These are phyloP conservation scores for Combretum micranthum DNA, from an alignment of 345 rosid genomes.

Conservation along the genomic window DNA sequence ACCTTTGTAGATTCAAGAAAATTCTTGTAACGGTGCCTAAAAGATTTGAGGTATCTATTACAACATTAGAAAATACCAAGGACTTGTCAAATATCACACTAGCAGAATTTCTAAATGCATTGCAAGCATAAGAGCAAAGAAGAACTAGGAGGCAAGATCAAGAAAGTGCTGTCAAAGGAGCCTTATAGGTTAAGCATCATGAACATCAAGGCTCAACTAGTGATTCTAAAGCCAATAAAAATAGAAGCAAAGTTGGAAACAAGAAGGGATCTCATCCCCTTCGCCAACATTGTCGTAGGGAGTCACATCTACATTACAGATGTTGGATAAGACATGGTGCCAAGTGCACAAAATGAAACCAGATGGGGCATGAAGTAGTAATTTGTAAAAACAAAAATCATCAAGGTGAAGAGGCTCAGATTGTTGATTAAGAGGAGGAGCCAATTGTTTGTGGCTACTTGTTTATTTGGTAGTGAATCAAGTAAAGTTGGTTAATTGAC, in stretches of 20 bases:
- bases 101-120: not conserved
- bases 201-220: too few species aligned
- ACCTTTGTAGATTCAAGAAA: not conserved
- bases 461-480: not conserved
- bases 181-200: too few species aligned
- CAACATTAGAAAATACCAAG: not conserved
- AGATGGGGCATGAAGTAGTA: not conserved
- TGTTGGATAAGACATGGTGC: not conserved
- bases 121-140: not conserved
- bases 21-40: not conserved
- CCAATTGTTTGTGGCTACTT: not conserved
- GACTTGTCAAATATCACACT: not conserved
- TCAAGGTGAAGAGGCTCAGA: too few species aligned
- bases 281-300: not conserved
- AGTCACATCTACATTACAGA: not conserved
- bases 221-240: too few species aligned
- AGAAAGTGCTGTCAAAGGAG: not conserved
- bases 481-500: slow-evolving; percentile 1
- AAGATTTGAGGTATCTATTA: not conserved
- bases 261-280: not conserved
- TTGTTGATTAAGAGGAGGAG: not conserved
- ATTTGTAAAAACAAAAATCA: not conserved
- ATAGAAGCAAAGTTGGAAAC: not conserved
- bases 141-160: not conserved
- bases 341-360: not conserved